These are phyloP conservation scores for Solanum habrochaites DNA, from an alignment of 257 asterid genomes.

Conservation along the genomic window DNA sequence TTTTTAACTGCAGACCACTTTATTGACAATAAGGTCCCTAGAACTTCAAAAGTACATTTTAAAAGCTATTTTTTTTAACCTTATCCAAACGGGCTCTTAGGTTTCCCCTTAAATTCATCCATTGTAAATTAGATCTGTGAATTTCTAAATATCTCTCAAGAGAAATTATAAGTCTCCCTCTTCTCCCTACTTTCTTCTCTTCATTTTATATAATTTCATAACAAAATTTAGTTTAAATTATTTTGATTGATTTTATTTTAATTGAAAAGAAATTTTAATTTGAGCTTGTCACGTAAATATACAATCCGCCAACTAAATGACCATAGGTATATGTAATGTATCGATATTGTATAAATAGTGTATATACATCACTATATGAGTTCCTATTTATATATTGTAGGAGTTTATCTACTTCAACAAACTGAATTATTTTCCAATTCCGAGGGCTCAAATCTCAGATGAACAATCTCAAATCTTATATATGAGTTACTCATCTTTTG, in stretches of 20 bases:
- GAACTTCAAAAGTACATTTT: no score
- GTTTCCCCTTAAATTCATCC: not conserved
- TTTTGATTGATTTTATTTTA: no score
- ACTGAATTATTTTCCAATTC: not conserved
- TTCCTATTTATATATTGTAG: no score
- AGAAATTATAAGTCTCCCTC: not conserved
- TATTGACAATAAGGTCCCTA: no score
- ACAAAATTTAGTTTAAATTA: no score
- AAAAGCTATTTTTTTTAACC: no score
- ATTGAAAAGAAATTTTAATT: not conserved
- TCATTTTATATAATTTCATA: no score
- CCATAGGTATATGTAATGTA: not conserved
- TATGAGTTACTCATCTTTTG: not conserved
- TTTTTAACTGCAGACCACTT: no score
- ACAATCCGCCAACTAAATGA: not conserved
- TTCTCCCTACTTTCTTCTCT: not conserved
- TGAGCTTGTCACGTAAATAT: not conserved
- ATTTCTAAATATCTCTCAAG: not conserved
- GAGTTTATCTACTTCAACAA: not conserved
- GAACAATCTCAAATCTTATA: not conserved
- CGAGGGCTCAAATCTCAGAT: not conserved
- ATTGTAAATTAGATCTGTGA: not conserved
- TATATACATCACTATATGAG: no score
- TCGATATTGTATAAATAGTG: not conserved
- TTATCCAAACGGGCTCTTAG: not conserved